phyloP scores from a whole-genome alignment of 306 rosid genomes.

The Cucumis sativus region DNA sequence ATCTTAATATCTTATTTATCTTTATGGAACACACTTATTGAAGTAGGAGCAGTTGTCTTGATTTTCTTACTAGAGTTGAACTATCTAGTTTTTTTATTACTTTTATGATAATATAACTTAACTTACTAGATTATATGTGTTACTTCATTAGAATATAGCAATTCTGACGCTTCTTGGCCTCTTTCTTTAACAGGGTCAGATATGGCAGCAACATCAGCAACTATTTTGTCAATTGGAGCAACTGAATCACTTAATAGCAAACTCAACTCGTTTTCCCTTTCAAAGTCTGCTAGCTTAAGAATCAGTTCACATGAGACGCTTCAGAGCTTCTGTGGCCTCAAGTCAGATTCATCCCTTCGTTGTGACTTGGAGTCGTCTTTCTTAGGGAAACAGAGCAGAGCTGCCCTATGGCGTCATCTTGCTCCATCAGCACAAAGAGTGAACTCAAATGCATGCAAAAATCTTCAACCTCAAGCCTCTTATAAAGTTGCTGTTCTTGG shows the following conservation, averaged over 20 bases:
- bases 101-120: not conserved
- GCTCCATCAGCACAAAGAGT: conserved; percentile 42
- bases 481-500: conserved; percentile 90
- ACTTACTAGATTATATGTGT: not conserved
- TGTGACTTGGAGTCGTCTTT: conserved; percentile 43
- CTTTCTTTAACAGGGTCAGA: conserved; percentile 19
- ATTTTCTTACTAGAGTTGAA: not conserved
- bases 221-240: conserved; percentile 46
- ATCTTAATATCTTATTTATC: not conserved
- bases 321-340: conserved; percentile 61
- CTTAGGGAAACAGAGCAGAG: conserved; percentile 35
- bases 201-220: conserved; percentile 66
- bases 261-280: conserved; percentile 33
- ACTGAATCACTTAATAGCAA: conserved; percentile 28
- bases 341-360: conserved; percentile 27
- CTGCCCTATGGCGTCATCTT: conserved; percentile 38
- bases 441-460: conserved; percentile 14
- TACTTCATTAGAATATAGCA: not conserved
- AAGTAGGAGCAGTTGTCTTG: not conserved
- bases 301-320: conserved; percentile 36
- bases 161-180: not conserved
- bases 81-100: not conserved
- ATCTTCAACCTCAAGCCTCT: conserved; percentile 66
- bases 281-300: conserved; percentile 36
- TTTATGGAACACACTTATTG: not conserved